phyloP scores from a whole-genome alignment of 306 rosid species.

The Cucumis cinereus region DNA sequence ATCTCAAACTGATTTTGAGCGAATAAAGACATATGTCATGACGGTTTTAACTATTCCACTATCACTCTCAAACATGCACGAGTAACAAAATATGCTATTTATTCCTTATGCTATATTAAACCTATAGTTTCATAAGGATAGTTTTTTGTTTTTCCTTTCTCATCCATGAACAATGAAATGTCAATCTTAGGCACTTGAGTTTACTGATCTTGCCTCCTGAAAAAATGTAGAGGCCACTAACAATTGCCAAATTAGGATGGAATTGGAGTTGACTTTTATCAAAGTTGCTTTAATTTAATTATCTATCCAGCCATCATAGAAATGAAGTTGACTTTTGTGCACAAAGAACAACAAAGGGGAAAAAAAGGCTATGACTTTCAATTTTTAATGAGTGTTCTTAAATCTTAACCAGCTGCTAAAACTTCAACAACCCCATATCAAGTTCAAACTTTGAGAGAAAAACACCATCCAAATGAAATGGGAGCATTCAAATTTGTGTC shows the following conservation, averaged over 20 bases:
- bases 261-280: conserved; percentile 2
- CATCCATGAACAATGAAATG: not conserved
- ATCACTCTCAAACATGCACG: too few relatives aligned
- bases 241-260: conserved; percentile 1
- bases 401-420: not conserved
- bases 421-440: not conserved
- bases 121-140: too few relatives aligned
- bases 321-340: conserved; percentile 15
- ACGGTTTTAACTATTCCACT: too few relatives aligned
- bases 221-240: not conserved
- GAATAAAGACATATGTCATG: too few relatives aligned
- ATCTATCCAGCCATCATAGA: not conserved
- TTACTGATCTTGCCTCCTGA: not conserved
- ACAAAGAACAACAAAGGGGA: not conserved
- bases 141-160: not conserved
- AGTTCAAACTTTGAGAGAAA: not conserved
- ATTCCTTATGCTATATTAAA: too few relatives aligned
- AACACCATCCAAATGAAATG: conserved; percentile 19
- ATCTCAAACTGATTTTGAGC: too few relatives aligned
- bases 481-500: conserved; percentile 10
- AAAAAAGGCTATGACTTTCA: not conserved
- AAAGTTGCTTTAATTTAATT: not conserved
- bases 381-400: not conserved
- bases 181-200: not conserved
- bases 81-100: too few relatives aligned